A percentile compares a stretch with the other conserved stretches of the same genome.
These are phyloP conservation scores for Heliosperma pusillum DNA, from an alignment of 148 eudicot genomes.

Conservation along the genomic window DNA sequence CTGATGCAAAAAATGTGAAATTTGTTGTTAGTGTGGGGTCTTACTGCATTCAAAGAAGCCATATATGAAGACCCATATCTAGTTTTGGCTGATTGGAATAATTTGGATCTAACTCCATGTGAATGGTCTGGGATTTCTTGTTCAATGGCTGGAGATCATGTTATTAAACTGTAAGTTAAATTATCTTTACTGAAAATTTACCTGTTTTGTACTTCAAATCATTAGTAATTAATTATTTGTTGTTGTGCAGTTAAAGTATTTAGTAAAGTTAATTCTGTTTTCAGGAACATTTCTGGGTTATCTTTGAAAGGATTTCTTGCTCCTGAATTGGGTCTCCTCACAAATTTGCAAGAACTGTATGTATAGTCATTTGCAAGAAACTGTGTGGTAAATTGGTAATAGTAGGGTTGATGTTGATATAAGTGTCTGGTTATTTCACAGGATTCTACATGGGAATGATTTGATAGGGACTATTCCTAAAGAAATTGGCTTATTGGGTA, in stretches of 20 bases:
- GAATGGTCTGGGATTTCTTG: constrained; percentile 77
- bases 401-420: constrained; percentile 16
- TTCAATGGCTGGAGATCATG: constrained; percentile 52
- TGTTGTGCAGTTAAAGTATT: too few relatives aligned
- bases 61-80: constrained; percentile 81
- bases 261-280: constrained; percentile 14
- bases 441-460: constrained; percentile 73
- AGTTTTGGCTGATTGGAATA: constrained; percentile 81
- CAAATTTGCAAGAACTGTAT: constrained; percentile 72
- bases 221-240: not conserved
- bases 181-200: not conserved
- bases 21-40: constrained; percentile 56
- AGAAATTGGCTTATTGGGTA: constrained; percentile 65
- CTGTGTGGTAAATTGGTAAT: not conserved
- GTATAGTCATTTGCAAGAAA: constrained; percentile 16
- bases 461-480: constrained; percentile 80
- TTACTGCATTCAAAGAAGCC: constrained; percentile 75
- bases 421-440: constrained; percentile 22
- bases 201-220: not conserved
- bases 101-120: constrained; percentile 78
- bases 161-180: constrained; percentile 64
- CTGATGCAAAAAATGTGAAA: constrained; percentile 16
- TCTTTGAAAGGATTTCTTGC: constrained; percentile 84
- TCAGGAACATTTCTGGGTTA: constrained; percentile 79
- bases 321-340: constrained; percentile 60